Percentiles rank a stretch among this genome's conserved stretches.
These are phyloP conservation scores for Kwoniella europaea DNA, from an alignment of 768 basidiomycete species.

Conservation along the genomic window DNA sequence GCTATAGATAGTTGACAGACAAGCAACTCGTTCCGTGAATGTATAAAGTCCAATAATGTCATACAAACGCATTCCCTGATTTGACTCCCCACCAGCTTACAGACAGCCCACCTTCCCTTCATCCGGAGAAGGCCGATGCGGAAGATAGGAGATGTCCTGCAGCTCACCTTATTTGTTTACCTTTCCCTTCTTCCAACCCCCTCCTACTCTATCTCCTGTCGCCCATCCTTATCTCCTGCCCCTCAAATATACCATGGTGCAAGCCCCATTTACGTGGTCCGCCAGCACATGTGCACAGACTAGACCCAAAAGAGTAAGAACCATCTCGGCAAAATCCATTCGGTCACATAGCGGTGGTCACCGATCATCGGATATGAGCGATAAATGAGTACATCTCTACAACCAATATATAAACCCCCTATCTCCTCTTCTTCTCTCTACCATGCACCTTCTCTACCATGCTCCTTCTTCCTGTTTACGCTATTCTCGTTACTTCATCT, in stretches of 20 bases:
- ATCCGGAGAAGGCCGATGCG: background rate
- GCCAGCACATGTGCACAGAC: background rate
- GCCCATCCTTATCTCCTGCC: background rate
- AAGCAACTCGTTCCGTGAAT: too few species aligned
- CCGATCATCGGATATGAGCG: conserved; percentile 22
- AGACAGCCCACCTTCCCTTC: background rate
- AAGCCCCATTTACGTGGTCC: background rate
- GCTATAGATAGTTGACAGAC: conserved; percentile 3
- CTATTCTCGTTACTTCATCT: background rate
- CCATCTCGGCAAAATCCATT: conserved; percentile 3
- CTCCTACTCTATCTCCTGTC: background rate
- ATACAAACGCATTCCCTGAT: background rate
- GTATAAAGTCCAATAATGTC: too few species aligned
- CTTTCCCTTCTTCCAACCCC: background rate
- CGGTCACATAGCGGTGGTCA: conserved; percentile 1
- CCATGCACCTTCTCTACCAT: background rate
- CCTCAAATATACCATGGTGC: background rate
- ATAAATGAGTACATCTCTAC: background rate
- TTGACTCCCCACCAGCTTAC: background rate
- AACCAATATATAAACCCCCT: background rate
- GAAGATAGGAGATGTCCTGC: background rate
- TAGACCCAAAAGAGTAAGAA: conserved; percentile 5
- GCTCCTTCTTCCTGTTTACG: background rate
- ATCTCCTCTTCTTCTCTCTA: background rate
- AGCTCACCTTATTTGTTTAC: background rate